Evolutionary conservation across 2,329 filamentous ascomycete species (phyloP).

Genomic region (Calonectria pauciramosa): DNA sequence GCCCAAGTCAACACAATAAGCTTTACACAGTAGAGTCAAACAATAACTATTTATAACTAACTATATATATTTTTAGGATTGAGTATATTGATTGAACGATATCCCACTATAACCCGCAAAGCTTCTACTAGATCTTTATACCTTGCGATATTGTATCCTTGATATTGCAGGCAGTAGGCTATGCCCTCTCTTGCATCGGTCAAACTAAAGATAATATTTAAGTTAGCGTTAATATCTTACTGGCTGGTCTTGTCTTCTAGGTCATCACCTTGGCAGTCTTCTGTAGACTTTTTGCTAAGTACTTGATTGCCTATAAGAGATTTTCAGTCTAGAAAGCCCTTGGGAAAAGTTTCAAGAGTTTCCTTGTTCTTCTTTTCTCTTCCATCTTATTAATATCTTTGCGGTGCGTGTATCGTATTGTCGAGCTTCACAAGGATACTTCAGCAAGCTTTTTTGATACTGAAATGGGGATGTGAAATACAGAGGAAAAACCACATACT

Average conservation of each 20-base stretch:
- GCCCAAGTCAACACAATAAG: too few relatives aligned
- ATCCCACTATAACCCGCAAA: background rate
- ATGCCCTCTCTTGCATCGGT: slow-evolving; percentile 49
- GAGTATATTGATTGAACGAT: slow-evolving; percentile 12
- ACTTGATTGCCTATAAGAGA: slow-evolving; percentile 45
- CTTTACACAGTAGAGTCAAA: too few relatives aligned
- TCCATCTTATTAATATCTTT: slow-evolving; percentile 68
- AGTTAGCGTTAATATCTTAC: slow-evolving; percentile 59
- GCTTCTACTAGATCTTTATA: slow-evolving; percentile 27
- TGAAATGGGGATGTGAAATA: too few relatives aligned
- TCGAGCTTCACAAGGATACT: slow-evolving; percentile 69
- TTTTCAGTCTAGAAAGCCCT: background rate
- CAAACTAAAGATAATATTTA: slow-evolving; percentile 46
- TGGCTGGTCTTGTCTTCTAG: slow-evolving; percentile 63
- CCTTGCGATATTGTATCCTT: slow-evolving; percentile 63
- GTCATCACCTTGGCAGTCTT: slow-evolving; percentile 61
- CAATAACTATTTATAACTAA: background rate
- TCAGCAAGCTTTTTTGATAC: background rate
- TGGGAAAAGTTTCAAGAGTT: slow-evolving; percentile 46
- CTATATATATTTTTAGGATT: background rate
- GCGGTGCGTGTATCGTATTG: slow-evolving; percentile 68
- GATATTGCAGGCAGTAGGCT: slow-evolving; percentile 57
- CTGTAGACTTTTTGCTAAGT: slow-evolving; percentile 53
- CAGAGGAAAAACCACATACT: too few relatives aligned
- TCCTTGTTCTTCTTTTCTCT: slow-evolving; percentile 60